Evolutionary conservation across 2,329 filamentous ascomycete genomes (phyloP).

Genomic region (Talaromyces sp.): DNA sequence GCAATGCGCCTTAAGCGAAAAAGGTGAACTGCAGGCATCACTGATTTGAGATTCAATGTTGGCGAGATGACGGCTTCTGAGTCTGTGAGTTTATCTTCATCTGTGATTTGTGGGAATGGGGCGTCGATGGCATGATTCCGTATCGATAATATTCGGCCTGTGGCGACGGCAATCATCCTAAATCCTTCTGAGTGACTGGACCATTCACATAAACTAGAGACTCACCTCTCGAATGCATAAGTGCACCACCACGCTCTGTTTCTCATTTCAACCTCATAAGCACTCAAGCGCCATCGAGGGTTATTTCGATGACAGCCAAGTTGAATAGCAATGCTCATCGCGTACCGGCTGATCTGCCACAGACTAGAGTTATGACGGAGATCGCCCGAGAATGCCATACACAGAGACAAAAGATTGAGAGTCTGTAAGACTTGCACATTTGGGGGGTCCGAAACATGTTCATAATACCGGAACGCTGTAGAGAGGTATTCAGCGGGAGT

Average conservation of each 20-base stretch:
- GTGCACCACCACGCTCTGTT: slow-evolving; percentile 3
- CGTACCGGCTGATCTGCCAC: background rate
- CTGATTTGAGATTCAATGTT: background rate
- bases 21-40: slow-evolving; percentile 2
- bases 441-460: background rate
- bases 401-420: background rate
- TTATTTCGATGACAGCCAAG: slow-evolving; percentile 1
- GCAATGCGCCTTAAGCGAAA: slow-evolving; percentile 1
- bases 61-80: background rate
- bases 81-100: background rate
- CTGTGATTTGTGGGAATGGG: background rate
- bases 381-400: slow-evolving; percentile 3
- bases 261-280: background rate
- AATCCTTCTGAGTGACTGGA: background rate
- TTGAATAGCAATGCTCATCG: slow-evolving; percentile 3
- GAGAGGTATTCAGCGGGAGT: slow-evolving; percentile 1
- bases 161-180: background rate
- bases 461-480: background rate
- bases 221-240: background rate
- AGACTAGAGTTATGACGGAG: background rate
- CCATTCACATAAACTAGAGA: background rate
- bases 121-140: slow-evolving; percentile 4
- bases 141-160: background rate
- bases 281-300: slow-evolving; percentile 1
- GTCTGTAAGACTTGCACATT: background rate